Percentiles rank a stretch among this genome's conserved stretches.
phyloP scores from a whole-genome alignment of 148 eudicot species.

The Vaccinium vitisidaea region DNA sequence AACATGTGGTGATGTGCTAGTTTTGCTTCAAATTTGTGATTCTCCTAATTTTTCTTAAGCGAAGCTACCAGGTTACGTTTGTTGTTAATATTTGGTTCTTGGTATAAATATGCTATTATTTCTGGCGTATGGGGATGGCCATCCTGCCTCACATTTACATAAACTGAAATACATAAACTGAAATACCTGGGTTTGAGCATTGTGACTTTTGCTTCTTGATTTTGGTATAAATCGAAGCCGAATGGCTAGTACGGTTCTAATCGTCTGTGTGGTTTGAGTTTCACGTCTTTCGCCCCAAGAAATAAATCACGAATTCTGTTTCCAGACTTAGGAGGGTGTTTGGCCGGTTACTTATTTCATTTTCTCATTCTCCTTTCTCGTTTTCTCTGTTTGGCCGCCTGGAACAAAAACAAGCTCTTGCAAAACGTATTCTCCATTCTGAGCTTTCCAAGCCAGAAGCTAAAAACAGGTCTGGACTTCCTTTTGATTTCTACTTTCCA shows the following conservation, averaged over 20 bases:
- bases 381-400: no score
- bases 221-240: neutral
- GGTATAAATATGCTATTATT: neutral
- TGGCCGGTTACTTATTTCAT: no score
- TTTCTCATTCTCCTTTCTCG: no score
- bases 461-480: no score
- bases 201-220: neutral
- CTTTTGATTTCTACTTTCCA: no score
- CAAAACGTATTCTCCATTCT: no score
- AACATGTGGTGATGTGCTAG: neutral
- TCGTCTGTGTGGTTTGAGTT: neutral
- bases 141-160: neutral
- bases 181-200: neutral
- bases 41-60: neutral
- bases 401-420: no score
- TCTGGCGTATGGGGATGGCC: neutral
- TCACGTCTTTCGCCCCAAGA: neutral
- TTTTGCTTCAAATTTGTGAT: neutral
- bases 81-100: neutral
- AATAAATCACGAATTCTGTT: neutral
- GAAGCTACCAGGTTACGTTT: neutral
- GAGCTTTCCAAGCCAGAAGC: no score
- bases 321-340: neutral
- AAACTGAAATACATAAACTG: no score
- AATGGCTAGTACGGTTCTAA: neutral